phyloP scores from a whole-genome alignment of 2,329 filamentous ascomycete species.

The Corniculantispora saksenae region DNA sequence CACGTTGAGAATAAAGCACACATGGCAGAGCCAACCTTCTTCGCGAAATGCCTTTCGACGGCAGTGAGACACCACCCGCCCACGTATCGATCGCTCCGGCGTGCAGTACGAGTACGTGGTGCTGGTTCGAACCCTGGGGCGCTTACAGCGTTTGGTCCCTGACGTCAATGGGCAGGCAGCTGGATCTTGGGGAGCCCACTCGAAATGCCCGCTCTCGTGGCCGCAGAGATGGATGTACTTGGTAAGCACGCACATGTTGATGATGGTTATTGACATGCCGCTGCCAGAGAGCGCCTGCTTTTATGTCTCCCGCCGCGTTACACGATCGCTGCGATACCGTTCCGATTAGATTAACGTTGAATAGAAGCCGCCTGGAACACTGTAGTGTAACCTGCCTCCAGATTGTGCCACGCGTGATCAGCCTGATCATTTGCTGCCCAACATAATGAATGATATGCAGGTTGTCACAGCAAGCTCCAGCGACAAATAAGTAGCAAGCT shows the following conservation, averaged over 20 bases:
- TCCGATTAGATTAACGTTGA: not conserved
- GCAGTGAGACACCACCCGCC: not conserved
- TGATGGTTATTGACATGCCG: not conserved
- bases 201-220: not conserved
- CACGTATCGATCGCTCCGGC: not conserved
- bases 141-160: not conserved
- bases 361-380: conserved; percentile 2
- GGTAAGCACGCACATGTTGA: conserved; percentile 6
- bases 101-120: conserved; percentile 4
- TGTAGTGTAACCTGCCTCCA: not conserved
- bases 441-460: not conserved
- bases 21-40: conserved; percentile 2
- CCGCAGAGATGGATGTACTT: conserved; percentile 8
- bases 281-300: not conserved
- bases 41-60: not conserved
- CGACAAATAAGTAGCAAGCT: not conserved
- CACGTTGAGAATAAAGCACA: not conserved
- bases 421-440: conserved; percentile 9
- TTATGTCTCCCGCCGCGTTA: not conserved
- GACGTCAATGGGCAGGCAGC: not conserved
- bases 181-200: not conserved
- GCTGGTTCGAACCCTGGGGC: not conserved
- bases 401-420: conserved; percentile 3
- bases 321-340: not conserved
- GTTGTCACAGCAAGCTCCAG: not conserved